These are phyloP conservation scores for Sporothrix brunneoviolacea DNA, from an alignment of 2,329 filamentous ascomycete species.

Conservation along the genomic window DNA sequence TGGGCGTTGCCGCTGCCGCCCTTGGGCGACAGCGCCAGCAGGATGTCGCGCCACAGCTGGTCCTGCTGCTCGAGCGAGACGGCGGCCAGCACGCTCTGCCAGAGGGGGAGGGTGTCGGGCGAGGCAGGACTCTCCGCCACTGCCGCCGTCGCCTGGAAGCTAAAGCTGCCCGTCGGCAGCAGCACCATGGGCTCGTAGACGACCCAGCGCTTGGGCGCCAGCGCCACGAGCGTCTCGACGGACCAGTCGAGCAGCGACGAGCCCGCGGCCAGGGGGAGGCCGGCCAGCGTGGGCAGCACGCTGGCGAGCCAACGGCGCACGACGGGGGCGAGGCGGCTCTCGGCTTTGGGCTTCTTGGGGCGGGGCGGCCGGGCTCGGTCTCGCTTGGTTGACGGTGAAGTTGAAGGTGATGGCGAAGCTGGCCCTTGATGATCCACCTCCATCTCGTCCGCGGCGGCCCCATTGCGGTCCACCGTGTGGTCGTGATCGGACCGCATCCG, in stretches of 20 bases:
- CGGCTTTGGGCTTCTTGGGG: conserved; percentile 23
- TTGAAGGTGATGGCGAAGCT: too few species aligned
- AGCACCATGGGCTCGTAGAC: conserved; percentile 56
- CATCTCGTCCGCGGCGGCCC: too few species aligned
- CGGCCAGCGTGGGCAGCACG: conserved; percentile 2
- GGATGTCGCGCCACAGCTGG: conserved; percentile 43
- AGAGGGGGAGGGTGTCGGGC: conserved; percentile 25
- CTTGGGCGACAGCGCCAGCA: conserved; percentile 37
- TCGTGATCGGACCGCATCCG: too few species aligned
- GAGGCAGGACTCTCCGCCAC: too few species aligned
- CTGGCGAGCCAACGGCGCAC: conserved; percentile 29
- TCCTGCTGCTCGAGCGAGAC: conserved; percentile 21
- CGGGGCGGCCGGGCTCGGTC: conserved; percentile 23
- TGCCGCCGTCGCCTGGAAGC: conserved; percentile 15
- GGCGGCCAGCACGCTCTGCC: conserved; percentile 31
- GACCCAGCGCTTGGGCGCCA: conserved; percentile 51
- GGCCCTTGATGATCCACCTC: too few species aligned
- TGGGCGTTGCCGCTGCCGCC: conserved; percentile 29
- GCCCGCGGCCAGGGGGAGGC: conserved; percentile 10
- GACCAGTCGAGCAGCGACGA: neutral
- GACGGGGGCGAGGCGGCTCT: conserved; percentile 31
- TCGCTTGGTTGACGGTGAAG: conserved; percentile 31
- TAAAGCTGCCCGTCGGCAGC: conserved; percentile 53
- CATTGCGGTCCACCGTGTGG: too few species aligned
- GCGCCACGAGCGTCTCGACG: conserved; percentile 26